Percentiles rank a stretch among this genome's conserved stretches.
Evolutionary conservation across 768 basidiomycete genomes (phyloP).

Genomic region (Harrya chromipes): DNA sequence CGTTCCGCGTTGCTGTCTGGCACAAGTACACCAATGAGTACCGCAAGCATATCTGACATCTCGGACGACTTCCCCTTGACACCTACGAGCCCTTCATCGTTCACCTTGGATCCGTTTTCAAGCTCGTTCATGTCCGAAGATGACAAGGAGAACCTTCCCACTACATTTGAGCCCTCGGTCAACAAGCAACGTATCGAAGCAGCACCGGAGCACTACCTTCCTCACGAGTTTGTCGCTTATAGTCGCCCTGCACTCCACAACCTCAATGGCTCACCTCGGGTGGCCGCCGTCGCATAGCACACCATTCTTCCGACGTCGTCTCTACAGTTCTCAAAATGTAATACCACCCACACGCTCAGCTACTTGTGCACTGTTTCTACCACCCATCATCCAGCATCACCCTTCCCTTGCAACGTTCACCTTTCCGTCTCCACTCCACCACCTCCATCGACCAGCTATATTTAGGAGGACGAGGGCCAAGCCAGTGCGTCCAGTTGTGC

Average conservation of each 20-base stretch:
- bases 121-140: constrained; percentile 61
- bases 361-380: constrained; percentile 61
- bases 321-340: constrained; percentile 75
- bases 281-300: constrained; percentile 55
- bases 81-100: constrained; percentile 63
- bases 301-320: constrained; percentile 41
- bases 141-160: constrained; percentile 79
- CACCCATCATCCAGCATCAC: constrained; percentile 65
- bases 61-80: constrained; percentile 86
- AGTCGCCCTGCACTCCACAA: constrained; percentile 77
- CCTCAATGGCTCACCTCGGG: constrained; percentile 61
- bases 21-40: constrained; percentile 72
- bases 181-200: constrained; percentile 69
- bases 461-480: constrained; percentile 26
- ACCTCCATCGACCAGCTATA: constrained; percentile 48
- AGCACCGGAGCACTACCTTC: constrained; percentile 72
- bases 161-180: constrained; percentile 67
- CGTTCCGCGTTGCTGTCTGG: constrained; percentile 42
- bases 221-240: constrained; percentile 78
- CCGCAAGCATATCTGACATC: constrained; percentile 68
- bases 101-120: constrained; percentile 44
- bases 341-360: constrained; percentile 57
- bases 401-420: constrained; percentile 60
- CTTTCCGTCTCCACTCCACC: constrained; percentile 40
- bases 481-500: constrained; percentile 15